Conservation (phyloP, 2,329 filamentous ascomycete species). For the Epichloe coenophiala region DNA sequence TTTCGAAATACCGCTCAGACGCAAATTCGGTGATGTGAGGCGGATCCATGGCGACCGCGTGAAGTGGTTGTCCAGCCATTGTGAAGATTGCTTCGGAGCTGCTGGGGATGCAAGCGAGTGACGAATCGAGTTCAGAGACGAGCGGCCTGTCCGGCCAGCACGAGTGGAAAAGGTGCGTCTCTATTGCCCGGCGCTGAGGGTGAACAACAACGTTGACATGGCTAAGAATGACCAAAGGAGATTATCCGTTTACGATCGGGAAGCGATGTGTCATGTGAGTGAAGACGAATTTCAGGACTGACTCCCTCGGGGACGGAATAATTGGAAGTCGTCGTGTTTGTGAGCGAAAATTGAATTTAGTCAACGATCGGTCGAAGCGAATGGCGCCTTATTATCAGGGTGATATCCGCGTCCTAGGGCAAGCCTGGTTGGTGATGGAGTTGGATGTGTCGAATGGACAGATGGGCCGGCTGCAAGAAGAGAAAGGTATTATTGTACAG, state of each 20-base stretch:
- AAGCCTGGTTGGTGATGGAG: neutral
- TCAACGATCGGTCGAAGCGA: neutral
- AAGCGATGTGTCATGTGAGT: neutral
- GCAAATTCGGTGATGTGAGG: constrained; percentile 53
- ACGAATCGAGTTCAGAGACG: constrained; percentile 5
- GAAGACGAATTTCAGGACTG: neutral
- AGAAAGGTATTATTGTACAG: neutral
- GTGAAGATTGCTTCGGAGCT: constrained; percentile 4
- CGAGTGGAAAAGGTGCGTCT: constrained; percentile 16
- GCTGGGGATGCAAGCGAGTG: constrained; percentile 11
- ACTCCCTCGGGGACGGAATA: too few species aligned
- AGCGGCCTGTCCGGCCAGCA: constrained; percentile 16
- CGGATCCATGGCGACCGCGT: constrained; percentile 38
- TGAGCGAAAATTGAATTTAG: neutral
- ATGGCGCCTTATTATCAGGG: neutral
- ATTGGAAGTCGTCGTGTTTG: neutral
- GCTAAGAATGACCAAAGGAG: constrained; percentile 5
- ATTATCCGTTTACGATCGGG: too few species aligned
- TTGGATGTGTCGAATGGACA: neutral
- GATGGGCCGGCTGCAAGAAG: neutral
- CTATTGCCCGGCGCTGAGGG: constrained; percentile 15
- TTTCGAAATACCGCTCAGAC: constrained; percentile 50
- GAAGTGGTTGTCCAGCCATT: constrained; percentile 21
- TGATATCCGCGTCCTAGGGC: neutral
- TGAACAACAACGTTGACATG: constrained; percentile 17